phyloP scores from a whole-genome alignment of 768 basidiomycete species.

The Leccinum sublutescens region DNA sequence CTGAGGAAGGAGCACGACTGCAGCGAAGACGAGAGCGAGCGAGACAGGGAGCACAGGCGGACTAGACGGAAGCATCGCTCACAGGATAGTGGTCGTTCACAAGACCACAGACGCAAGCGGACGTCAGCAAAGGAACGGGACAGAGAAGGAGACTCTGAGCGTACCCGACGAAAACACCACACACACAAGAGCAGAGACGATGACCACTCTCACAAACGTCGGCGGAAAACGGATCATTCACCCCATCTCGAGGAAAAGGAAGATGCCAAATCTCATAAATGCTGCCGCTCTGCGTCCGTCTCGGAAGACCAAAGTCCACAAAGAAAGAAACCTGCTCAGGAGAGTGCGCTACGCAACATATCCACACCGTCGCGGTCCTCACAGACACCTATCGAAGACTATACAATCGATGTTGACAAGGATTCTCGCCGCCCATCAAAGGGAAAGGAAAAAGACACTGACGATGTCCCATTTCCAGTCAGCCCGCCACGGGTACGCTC shows the following conservation, averaged over 20 bases:
- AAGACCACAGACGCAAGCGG: slow-evolving; percentile 21
- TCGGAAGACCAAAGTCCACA: slow-evolving; percentile 11
- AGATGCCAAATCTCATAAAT: slow-evolving; percentile 9
- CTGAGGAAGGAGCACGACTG: slow-evolving; percentile 42
- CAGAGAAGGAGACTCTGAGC: slow-evolving; percentile 16
- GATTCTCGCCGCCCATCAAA: slow-evolving; percentile 13
- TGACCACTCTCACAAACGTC: slow-evolving; percentile 17
- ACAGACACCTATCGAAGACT: slow-evolving; percentile 26
- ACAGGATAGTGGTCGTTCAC: slow-evolving; percentile 14
- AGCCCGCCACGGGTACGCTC: slow-evolving; percentile 27
- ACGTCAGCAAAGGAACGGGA: slow-evolving; percentile 16
- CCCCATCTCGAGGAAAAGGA: slow-evolving; percentile 7
- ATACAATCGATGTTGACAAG: slow-evolving; percentile 5
- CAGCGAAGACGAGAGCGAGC: slow-evolving; percentile 33
- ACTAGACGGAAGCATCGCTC: slow-evolving; percentile 30
- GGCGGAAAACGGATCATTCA: slow-evolving; percentile 22
- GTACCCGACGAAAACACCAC: slow-evolving; percentile 24
- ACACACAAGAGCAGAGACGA: slow-evolving; percentile 24
- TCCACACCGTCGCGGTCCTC: slow-evolving; percentile 31
- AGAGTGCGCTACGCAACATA: slow-evolving; percentile 6
- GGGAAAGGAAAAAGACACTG: slow-evolving; percentile 19
- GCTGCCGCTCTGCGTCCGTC: slow-evolving; percentile 13
- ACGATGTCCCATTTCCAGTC: slow-evolving; percentile 3
- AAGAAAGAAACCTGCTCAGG: slow-evolving; percentile 5
- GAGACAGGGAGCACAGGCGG: slow-evolving; percentile 17